phyloP scores from a whole-genome alignment of 129 eudicot genomes.

The Flaveria bidentis region DNA sequence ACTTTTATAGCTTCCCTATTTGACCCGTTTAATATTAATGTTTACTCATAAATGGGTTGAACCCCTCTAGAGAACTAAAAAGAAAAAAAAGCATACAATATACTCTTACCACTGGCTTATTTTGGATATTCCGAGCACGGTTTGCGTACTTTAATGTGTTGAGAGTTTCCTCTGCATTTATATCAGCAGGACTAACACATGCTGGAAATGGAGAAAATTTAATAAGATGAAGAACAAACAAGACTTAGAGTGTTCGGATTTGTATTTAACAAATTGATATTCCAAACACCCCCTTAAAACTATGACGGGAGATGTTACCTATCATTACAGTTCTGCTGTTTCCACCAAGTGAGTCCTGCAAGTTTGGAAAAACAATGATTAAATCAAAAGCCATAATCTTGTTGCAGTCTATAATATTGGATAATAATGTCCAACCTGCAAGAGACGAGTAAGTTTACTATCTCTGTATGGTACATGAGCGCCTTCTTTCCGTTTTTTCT shows the following conservation, averaged over 20 bases:
- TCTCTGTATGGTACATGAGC: slow-evolving; percentile 97
- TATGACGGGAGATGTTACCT: slow-evolving; percentile 47
- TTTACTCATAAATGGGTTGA: neutral
- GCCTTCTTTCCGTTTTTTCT: slow-evolving; percentile 94
- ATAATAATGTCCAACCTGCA: slow-evolving; percentile 64
- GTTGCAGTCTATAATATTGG: slow-evolving; percentile 7
- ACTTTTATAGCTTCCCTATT: neutral
- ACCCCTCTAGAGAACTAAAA: neutral
- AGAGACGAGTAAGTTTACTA: slow-evolving; percentile 93
- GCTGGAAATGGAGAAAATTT: slow-evolving; percentile 55
- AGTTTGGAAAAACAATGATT: slow-evolving; percentile 23
- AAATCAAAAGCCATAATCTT: slow-evolving; percentile 18
- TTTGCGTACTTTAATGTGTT: slow-evolving; percentile 98
- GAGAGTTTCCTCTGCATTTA: slow-evolving; percentile 98
- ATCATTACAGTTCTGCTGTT: slow-evolving; percentile 99
- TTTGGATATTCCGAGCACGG: slow-evolving; percentile 98
- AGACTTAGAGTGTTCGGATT: neutral
- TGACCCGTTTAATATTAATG: neutral
- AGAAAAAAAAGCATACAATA: neutral
- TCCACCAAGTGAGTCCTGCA: slow-evolving; percentile 99
- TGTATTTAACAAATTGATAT: neutral
- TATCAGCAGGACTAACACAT: slow-evolving; percentile 99
- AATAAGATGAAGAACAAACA: slow-evolving; percentile 1
- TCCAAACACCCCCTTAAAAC: slow-evolving; percentile 6
- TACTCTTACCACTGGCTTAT: slow-evolving; percentile 89